Conservation (phyloP, 148 eudicot species). For the Oxyria digyna region DNA sequence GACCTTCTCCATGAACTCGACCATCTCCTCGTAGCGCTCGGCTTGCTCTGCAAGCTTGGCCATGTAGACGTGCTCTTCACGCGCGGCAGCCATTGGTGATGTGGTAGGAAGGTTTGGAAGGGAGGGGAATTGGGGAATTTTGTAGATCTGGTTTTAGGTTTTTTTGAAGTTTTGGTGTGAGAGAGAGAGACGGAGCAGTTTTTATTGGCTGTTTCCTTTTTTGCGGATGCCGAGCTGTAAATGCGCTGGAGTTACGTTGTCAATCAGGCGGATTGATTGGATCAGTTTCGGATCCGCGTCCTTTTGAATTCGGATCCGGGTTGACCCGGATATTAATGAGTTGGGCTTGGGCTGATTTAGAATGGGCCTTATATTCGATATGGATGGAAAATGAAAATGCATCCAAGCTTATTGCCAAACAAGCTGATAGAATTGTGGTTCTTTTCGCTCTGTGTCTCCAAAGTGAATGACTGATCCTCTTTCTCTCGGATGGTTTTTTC, state of each 20-base stretch:
- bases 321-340: too few species aligned
- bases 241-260: not conserved
- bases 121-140: slow-evolving; percentile 12
- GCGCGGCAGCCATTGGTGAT: slow-evolving; percentile 21
- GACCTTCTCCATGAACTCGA: slow-evolving; percentile 54
- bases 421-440: too few species aligned
- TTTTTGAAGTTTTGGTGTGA: not conserved
- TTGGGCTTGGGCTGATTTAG: too few species aligned
- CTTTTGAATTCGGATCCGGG: too few species aligned
- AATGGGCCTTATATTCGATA: too few species aligned
- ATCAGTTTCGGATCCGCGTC: too few species aligned
- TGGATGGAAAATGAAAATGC: too few species aligned
- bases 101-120: not conserved
- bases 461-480: too few species aligned
- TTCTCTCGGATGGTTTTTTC: too few species aligned
- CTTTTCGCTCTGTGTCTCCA: too few species aligned
- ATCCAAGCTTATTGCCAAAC: too few species aligned
- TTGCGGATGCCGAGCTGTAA: slow-evolving; percentile 3
- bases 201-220: not conserved
- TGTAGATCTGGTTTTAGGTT: not conserved
- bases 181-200: not conserved
- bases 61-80: slow-evolving; percentile 56
- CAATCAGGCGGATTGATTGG: not conserved
- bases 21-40: slow-evolving; percentile 75
- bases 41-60: slow-evolving; percentile 75